Percentiles rank a stretch among this genome's conserved stretches.
phyloP scores from a whole-genome alignment of 805 yeast species.

The Starmerella stellata region DNA sequence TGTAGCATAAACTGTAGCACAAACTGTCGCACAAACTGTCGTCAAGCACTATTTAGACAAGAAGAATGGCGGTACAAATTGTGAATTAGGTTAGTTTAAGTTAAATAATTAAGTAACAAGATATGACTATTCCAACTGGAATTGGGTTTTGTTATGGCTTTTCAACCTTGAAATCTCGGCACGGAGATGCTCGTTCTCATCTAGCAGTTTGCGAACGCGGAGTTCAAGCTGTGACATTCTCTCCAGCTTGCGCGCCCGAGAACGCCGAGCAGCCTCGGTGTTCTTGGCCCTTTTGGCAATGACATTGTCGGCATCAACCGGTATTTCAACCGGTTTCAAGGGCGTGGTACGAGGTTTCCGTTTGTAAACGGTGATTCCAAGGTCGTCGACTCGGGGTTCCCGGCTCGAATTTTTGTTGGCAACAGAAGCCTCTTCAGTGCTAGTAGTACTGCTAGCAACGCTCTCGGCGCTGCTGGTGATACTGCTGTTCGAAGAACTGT shows the following conservation, averaged over 20 bases:
- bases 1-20: too few relatives aligned
- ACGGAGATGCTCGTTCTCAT: conserved; percentile 41
- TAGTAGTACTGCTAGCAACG: not conserved
- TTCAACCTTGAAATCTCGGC: conserved; percentile 33
- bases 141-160: not conserved
- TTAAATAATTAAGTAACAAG: not conserved
- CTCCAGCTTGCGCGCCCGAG: conserved; percentile 85
- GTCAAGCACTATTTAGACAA: not conserved
- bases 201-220: conserved; percentile 49
- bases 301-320: conserved; percentile 23
- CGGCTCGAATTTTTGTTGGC: not conserved
- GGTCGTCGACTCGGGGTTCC: conserved; percentile 31
- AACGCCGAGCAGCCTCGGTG: conserved; percentile 88
- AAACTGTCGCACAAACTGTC: too few relatives aligned
- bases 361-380: conserved; percentile 60
- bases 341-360: conserved; percentile 62
- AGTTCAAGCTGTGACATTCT: conserved; percentile 74
- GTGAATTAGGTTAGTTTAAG: too few relatives aligned
- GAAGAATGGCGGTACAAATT: too few relatives aligned
- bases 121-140: not conserved
- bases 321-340: conserved; percentile 45
- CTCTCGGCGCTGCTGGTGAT: not conserved
- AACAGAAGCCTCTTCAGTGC: conserved; percentile 5
- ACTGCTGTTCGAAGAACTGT: not conserved
- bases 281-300: conserved; percentile 76